Conservation (phyloP, 116 monocot genomes). For the Iris pallida region DNA sequence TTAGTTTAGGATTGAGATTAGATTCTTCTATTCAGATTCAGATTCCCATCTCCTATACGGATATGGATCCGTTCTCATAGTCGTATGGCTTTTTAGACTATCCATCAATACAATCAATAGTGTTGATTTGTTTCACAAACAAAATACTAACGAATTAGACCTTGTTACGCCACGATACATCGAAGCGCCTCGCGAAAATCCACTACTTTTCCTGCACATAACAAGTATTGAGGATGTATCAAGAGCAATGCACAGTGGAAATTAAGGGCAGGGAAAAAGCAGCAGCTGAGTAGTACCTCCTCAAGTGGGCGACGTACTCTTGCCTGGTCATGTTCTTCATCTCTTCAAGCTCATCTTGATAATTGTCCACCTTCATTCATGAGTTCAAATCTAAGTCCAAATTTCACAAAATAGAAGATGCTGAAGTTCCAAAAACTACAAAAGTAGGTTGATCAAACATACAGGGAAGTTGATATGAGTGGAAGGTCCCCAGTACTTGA, state of each 20-base stretch:
- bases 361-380: slow-evolving; percentile 6
- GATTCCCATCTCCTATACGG: too few relatives aligned
- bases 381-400: background rate
- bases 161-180: slow-evolving; percentile 39
- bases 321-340: slow-evolving; percentile 42
- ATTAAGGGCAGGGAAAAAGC: background rate
- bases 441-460: slow-evolving; percentile 3
- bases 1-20: too few relatives aligned
- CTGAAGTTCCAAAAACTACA: background rate
- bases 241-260: background rate
- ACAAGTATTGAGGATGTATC: background rate
- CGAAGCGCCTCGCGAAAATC: slow-evolving; percentile 39
- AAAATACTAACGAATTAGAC: slow-evolving; percentile 3
- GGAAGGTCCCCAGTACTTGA: slow-evolving; percentile 90
- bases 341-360: slow-evolving; percentile 19
- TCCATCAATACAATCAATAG: too few relatives aligned
- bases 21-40: too few relatives aligned
- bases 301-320: slow-evolving; percentile 39
- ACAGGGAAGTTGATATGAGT: slow-evolving; percentile 91
- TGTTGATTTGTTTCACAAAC: too few relatives aligned
- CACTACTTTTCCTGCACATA: slow-evolving; percentile 24
- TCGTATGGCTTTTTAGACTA: too few relatives aligned
- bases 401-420: background rate
- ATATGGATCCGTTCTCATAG: too few relatives aligned
- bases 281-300: slow-evolving; percentile 12